Conservation (phyloP, 2,329 filamentous ascomycete species). For the Diplodia sapinea region DNA sequence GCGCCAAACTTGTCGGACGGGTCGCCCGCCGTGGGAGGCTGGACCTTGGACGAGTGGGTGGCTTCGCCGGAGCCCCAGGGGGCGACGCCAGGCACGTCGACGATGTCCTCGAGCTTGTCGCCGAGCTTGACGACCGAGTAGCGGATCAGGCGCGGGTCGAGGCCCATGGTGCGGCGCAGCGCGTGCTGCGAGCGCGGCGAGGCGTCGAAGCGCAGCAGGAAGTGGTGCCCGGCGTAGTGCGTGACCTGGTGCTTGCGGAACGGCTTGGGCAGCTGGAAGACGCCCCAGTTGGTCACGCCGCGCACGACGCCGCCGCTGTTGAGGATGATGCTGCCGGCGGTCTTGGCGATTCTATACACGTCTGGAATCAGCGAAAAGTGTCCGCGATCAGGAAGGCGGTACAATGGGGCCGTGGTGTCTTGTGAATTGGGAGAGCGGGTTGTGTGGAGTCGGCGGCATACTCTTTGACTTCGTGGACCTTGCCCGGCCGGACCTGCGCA, state of each 20-base stretch:
- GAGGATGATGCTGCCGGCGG: conserved; percentile 82
- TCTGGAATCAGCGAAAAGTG: neutral
- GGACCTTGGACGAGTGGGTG: neutral
- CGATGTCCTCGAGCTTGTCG: conserved; percentile 66
- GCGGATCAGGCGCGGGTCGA: conserved; percentile 90
- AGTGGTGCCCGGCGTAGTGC: conserved; percentile 90
- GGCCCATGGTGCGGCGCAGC: conserved; percentile 74
- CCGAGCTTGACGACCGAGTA: conserved; percentile 88
- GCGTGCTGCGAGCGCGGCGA: conserved; percentile 74
- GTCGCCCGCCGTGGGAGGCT: neutral
- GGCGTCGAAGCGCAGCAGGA: conserved; percentile 94
- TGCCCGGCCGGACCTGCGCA: conserved; percentile 85
- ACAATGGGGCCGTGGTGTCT: conserved; percentile 7
- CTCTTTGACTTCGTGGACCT: conserved; percentile 92
- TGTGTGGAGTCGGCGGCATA: conserved; percentile 57
- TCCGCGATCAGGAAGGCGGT: neutral
- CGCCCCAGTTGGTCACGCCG: conserved; percentile 93
- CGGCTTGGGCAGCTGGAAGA: conserved; percentile 83
- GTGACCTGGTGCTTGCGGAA: conserved; percentile 80
- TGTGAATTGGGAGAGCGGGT: conserved; percentile 19
- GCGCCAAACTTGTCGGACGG: neutral
- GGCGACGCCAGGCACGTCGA: conserved; percentile 57
- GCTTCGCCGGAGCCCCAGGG: conserved; percentile 28
- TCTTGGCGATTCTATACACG: conserved; percentile 77
- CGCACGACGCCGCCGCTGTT: conserved; percentile 86